phyloP scores from a whole-genome alignment of 1,139 yeast species.

The Kurtzmaniella quercitrusa region DNA sequence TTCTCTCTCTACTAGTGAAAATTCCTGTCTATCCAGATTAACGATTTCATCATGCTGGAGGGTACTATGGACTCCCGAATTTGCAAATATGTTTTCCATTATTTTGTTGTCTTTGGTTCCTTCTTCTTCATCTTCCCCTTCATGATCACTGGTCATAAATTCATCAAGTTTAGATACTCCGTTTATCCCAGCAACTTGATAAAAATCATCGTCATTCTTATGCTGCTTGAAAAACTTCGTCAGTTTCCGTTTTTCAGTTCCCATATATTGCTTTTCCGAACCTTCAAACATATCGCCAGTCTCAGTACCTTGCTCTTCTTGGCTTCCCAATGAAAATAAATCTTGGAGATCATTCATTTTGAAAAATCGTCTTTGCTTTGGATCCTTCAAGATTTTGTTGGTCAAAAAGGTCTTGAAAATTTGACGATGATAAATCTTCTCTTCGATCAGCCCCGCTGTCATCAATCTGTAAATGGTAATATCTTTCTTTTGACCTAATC shows the following conservation, averaged over 20 bases:
- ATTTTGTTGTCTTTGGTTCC: conserved; percentile 46
- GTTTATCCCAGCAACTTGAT: conserved; percentile 45
- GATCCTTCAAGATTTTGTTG: conserved; percentile 91
- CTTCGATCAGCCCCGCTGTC: conserved; percentile 96
- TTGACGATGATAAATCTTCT: conserved; percentile 93
- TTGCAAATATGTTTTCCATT: conserved; percentile 71
- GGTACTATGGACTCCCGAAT: conserved; percentile 71
- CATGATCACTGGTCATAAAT: conserved; percentile 41
- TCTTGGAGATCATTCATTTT: conserved; percentile 91
- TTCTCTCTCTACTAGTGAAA: conserved; percentile 63
- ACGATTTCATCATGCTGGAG: conserved; percentile 77
- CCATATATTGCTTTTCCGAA: conserved; percentile 37
- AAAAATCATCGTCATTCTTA: conserved; percentile 51
- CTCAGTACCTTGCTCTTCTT: conserved; percentile 60
- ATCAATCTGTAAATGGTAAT: conserved; percentile 89
- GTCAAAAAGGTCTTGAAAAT: conserved; percentile 92
- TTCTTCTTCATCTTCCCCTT: conserved; percentile 17
- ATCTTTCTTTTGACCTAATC: conserved; percentile 90
- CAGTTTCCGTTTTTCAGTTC: conserved; percentile 22
- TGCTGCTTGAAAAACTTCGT: conserved; percentile 20
- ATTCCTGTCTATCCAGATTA: conserved; percentile 46
- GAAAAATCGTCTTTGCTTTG: conserved; percentile 89
- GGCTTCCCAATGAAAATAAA: conserved; percentile 78
- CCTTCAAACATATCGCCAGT: conserved; percentile 63
- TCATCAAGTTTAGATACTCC: conserved; percentile 55